Base-by-base conservation (phyloP, 257 asterid genomes). In the Scutellaria baicalensis region DNA sequence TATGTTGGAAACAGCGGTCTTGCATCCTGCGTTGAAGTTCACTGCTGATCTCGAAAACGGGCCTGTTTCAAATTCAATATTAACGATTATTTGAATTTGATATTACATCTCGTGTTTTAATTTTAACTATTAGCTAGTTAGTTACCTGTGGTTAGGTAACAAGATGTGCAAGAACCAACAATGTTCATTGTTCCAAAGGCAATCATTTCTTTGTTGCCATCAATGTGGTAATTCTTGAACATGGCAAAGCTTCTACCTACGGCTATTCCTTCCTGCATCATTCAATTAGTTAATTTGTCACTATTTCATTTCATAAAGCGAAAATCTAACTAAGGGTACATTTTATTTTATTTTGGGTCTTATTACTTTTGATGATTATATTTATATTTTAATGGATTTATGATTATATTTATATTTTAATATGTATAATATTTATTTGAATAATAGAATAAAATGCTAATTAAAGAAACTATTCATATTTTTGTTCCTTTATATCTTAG, bases 181-280 rank as follows among this genome's bases (percentile, higher is more conserved):
- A 94, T 88, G 44, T 94, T 94, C 99, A 94, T 94, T 80, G 80
- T 81, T 42, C 99, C 98, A 49, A 94, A 71, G 59, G 99, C 99
- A 11, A 94, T 86, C 99, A 94, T 94, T 69, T 94, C 99, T 78
- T 91, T 94, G 84, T 94, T 94, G 9, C 99, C 99, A 70, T 94
- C 99, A 58, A 94, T 88, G 63, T 94, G 77, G 88, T 94, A 94
- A 59, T 89, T 86, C 82, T 91, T 94, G 82, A 82, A 86, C 97
- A 88, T 89, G 5, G 99, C 90, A 76, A 94, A 94, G 77, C 98
- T 94, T 80, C 97, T 81, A 0, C 98, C 99, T 21, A 91, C 99
- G 6, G 98, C 98, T 70, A 94, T 86, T 14, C 99, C 99, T 86
- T 94, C 99, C 99, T 94, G 84, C 33, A 27, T 27, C 33, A 27